Conservation (phyloP, 2,329 filamentous ascomycete species). For the Colletotrichum limetticola region DNA sequence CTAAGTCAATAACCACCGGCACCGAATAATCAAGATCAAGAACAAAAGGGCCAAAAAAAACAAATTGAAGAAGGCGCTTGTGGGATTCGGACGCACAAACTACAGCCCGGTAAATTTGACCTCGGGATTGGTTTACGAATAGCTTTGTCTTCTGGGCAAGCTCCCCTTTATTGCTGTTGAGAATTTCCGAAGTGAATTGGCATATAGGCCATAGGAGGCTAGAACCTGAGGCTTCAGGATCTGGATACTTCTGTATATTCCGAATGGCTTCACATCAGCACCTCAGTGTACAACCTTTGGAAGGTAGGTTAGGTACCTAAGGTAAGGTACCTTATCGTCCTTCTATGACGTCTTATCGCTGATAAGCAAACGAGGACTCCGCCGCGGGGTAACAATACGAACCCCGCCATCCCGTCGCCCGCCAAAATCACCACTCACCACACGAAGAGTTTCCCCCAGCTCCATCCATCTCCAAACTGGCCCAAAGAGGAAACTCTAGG, state of each 20-base stretch:
- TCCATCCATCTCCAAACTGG: background rate
- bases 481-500: conserved; percentile 14
- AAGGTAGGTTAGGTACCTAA: no score
- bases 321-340: background rate
- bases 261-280: background rate
- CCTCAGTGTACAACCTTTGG: no score
- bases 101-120: no score
- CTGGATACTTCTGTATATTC: background rate
- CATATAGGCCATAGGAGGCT: no score
- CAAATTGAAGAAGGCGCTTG: no score
- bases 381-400: conserved; percentile 26
- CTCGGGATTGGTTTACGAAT: no score
- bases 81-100: no score
- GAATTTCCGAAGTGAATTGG: no score
- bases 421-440: background rate
- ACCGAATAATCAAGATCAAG: no score
- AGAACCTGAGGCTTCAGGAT: background rate
- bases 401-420: background rate
- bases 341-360: conserved; percentile 30
- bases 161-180: background rate
- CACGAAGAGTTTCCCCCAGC: background rate
- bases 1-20: no score
- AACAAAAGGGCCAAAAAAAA: no score
- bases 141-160: no score
- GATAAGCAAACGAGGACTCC: conserved; percentile 10